Evolutionary conservation across 495 filamentous ascomycete genomes (phyloP), one percentile per base, ranked within the genome.

Genomic region (Cairneyella variabilis): DNA sequence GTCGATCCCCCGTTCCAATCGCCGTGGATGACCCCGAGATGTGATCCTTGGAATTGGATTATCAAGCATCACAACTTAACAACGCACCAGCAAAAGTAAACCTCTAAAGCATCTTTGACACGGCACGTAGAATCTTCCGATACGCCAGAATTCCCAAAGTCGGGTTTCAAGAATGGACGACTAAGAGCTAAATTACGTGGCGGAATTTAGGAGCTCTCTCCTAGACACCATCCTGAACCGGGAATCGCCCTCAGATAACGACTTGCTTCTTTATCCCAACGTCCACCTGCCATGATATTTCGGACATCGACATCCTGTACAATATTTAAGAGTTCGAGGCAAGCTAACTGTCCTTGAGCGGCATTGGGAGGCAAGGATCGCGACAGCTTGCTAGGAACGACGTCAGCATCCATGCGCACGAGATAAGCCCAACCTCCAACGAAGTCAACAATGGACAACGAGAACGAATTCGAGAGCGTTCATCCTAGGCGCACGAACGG

Each of bases 101-200:
- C 38, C 3, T 41, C 0, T 21, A 20, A n/a, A n/a, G n/a, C 23
- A 16, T 41, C 3, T 21, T 41, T 41, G 3, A 41, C 18, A 17
- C 6, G 5, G 36, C 36, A 20, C 16, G 21, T 36, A 16, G 4
- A 8, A 36, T 23, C 8, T 20, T 27, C 16, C 42, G 49, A 53
- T 53, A 53, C 49, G 49, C 49, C 39, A 53, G 49, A 34, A 43
- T 18, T n/a, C 39, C n/a, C n/a, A n/a, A n/a, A n/a, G n/a, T n/a
- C n/a, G n/a, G n/a, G n/a, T 25, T 53, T 53, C 44, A 22, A 53
- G 3, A 0, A 16, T 18, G 38, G 16, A 21, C 8, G 12, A 9
- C 16, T 21, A 9, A 16, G 22, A 48, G 44, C 30, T 26, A 41
- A 41, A 23, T 51, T 51, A 51, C 48, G 34, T 41, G 37, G 4